Evolutionary conservation across 106 monocot genomes (phyloP), one percentile per base, ranked within the genome.

Genomic region (Allium fistulosum): DNA sequence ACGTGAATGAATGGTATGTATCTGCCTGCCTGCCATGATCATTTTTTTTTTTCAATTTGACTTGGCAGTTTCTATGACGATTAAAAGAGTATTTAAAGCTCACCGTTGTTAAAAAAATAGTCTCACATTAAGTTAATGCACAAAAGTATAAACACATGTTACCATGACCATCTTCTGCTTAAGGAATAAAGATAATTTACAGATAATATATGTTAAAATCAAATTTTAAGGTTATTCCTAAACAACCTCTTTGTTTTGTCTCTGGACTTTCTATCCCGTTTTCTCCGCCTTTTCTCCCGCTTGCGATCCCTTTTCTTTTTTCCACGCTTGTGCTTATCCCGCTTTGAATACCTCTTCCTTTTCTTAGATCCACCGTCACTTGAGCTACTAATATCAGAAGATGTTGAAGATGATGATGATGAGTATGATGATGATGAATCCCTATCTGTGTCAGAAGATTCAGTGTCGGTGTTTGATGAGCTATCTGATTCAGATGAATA

Each of bases 301-400:
- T 67, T 86, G 53, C 52, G 80, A 16, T 92, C 96, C 66, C 88
- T 92, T 66, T 73, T 92, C 70, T 80, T 86, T 73, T 79, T 97
- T 50, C 74, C 77, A 49, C 74, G 85, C 80, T 81, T 88, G 48
- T 91, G 69, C 62, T 92, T 96, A 49, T 86, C 88, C 67, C 72
- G 74, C 73, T 72, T 96, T 0, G 77, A 76, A 53, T 79, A 58
- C 51, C 66, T 85, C 77, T 79, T 96, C 69, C 88, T 75, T 69
- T 59, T 82, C 66, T 73, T 86, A 37, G 74, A 79, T 17, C 82
- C 72, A 18, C 88, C 91, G 78, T 96, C 86, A 79, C 86, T 88
- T 72, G 96, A 96, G 61, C 85, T 88, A 69, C 91, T 96, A 46
- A 78, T 26, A 74, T 96, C 79, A 70, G 84, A 79, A 13, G 88